A percentile compares a stretch with the other conserved stretches of the same genome.
Evolutionary conservation across 192 early-diverging fungal species (phyloP).

Genomic region (Phycomyces blakesleeanus): DNA sequence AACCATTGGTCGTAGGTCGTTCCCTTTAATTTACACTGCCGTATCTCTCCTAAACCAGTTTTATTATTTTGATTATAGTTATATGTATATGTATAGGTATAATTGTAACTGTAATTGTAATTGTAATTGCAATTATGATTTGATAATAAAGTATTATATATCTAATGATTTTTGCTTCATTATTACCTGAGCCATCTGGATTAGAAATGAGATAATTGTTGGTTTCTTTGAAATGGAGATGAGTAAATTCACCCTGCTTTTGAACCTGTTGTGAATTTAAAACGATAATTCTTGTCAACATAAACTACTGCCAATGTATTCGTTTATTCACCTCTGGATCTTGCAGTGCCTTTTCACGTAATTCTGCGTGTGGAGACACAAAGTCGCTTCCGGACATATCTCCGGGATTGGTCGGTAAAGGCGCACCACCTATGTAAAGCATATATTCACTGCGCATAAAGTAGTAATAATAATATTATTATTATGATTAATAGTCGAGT

Average conservation of each 20-base stretch:
- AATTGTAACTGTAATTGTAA: too few species aligned
- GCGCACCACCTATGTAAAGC: neutral
- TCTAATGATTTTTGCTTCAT: neutral
- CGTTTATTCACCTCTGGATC: conserved; percentile 9
- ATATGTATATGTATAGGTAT: too few species aligned
- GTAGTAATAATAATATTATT: neutral
- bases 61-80: too few species aligned
- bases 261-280: neutral
- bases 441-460: conserved; percentile 19
- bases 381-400: conserved; percentile 13
- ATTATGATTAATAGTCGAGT: neutral
- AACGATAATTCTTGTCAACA: too few species aligned
- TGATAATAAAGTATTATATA: too few species aligned
- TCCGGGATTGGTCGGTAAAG: neutral
- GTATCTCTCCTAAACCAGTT: neutral
- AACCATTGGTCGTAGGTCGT: neutral
- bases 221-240: neutral
- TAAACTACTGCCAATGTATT: too few species aligned
- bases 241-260: conserved; percentile 5
- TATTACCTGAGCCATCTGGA: neutral
- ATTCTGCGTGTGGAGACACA: conserved; percentile 5
- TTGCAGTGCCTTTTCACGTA: conserved; percentile 7
- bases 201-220: neutral
- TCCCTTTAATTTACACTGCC: conserved; percentile 9
- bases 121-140: too few species aligned